Evolutionary conservation across 208 protist species (phyloP), one percentile per base, ranked within the genome.

Genomic region (Trypanosoma theileri): DNA sequence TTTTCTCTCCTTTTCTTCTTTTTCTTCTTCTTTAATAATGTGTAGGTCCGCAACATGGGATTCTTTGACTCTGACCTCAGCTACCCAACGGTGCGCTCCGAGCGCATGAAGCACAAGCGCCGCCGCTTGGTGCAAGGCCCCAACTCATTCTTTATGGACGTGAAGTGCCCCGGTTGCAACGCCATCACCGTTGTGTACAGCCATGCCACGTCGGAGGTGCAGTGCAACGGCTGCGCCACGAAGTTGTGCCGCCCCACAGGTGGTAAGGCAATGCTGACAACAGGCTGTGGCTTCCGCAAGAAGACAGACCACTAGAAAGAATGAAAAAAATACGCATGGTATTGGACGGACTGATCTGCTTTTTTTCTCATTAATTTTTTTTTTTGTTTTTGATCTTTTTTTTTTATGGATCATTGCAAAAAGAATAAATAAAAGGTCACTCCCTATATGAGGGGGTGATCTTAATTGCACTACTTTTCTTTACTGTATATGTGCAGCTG

Each of bases 101-200:
- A 99, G 92, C 85, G 82, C 74, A 84, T 90, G 72, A 96, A 97
- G 82, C 98, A 99, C 96, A 99, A 99, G 95, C 93, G 98, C 76
- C 99, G 99, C 92, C 92, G 99, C 71, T 88, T 99, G 17, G 97
- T 99, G 52, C 99, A 99, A 89, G 89, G 90, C 71, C 99, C 98
- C 64, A 99, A 99, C 93, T 98, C 95, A n/a, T 99, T 94, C 91
- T 99, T 99, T 89, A 97, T 99, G 93, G 98, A 99, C 63, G 98
- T 99, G 41, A 99, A 98, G 87, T 99, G 98, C 92, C 94, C 94
- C 50, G 92, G 94, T 56, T 99, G 99, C 87, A 93, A 85, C 72
- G 76, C 46, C 62, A 85, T 95, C 70, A 99, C 98, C 35, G 93
- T 95, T 59, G 97, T 99, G 52, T 99, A 99, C 97, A 97, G 86